phyloP scores from a whole-genome alignment of 2,329 filamentous ascomycete species.

The Cytospora mali region DNA sequence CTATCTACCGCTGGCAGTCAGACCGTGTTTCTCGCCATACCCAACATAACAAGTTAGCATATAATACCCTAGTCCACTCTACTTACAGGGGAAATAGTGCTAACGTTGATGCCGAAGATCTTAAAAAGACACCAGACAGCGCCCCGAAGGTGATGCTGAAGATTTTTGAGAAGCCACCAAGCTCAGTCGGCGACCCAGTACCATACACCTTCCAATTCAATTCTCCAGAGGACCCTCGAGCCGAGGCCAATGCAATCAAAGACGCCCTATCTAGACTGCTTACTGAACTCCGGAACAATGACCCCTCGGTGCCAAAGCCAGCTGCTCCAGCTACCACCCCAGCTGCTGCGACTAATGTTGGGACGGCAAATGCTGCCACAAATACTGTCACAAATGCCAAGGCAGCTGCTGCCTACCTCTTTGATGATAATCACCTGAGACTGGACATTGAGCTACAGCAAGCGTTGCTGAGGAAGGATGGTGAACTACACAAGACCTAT shows the following conservation, averaged over 20 bases:
- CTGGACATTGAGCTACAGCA: conserved; percentile 81
- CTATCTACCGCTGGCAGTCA: conserved; percentile 64
- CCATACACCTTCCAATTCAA: conserved; percentile 90
- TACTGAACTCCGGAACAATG: conserved; percentile 63
- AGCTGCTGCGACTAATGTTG: conserved; percentile 28
- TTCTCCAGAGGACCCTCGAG: conserved; percentile 70
- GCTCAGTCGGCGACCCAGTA: conserved; percentile 58
- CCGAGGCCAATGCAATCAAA: conserved; percentile 84
- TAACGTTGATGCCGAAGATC: conserved; percentile 57
- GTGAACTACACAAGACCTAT: conserved; percentile 77
- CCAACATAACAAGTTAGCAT: conserved; percentile 77
- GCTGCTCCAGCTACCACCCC: conserved; percentile 39
- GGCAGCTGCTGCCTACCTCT: conserved; percentile 73
- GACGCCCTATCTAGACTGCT: conserved; percentile 80
- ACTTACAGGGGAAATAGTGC: background rate
- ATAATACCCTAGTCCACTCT: background rate
- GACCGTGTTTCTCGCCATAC: conserved; percentile 69
- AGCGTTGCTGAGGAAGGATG: conserved; percentile 81
- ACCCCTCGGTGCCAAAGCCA: conserved; percentile 54
- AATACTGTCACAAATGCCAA: conserved; percentile 68
- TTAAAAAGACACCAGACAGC: conserved; percentile 92
- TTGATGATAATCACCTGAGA: conserved; percentile 79
- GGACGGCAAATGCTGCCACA: conserved; percentile 53
- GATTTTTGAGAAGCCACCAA: conserved; percentile 74
- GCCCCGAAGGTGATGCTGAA: conserved; percentile 91